phyloP scores from a whole-genome alignment of 1,284 basidiomycete species.

The Melampsora americana region DNA sequence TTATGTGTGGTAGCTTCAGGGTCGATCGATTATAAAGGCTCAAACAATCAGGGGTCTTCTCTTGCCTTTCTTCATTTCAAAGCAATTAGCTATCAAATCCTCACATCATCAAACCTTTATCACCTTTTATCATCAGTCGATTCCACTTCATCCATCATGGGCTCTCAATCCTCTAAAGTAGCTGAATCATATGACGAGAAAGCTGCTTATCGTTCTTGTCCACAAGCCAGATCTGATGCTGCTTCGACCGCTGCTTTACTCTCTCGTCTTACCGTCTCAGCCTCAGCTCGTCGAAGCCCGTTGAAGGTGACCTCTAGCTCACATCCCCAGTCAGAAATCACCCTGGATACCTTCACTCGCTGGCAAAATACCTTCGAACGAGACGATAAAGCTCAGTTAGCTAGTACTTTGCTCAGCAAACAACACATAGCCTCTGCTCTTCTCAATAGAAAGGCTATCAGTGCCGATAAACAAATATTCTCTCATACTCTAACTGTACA shows the following conservation, averaged over 20 bases:
- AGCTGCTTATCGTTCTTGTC: not conserved
- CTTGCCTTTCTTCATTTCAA: no score
- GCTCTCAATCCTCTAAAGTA: slow-evolving; percentile 25
- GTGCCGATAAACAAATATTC: slow-evolving; percentile 47
- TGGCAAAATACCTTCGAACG: slow-evolving; percentile 45
- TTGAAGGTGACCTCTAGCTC: not conserved
- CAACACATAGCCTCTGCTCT: slow-evolving; percentile 68
- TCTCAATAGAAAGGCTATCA: slow-evolving; percentile 63
- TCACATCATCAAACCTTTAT: no score
- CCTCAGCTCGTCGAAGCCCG: slow-evolving; percentile 37
- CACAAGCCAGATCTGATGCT: slow-evolving; percentile 46
- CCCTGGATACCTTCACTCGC: no score
- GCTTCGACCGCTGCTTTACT: slow-evolving; percentile 23
- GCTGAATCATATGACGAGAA: slow-evolving; percentile 9
- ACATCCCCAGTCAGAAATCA: not conserved
- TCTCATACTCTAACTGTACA: slow-evolving; percentile 42
- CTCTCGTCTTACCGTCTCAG: slow-evolving; percentile 4
- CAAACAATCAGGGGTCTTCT: no score
- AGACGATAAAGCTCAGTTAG: slow-evolving; percentile 66
- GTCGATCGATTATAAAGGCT: no score
- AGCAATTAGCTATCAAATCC: no score
- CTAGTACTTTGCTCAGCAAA: slow-evolving; percentile 75
- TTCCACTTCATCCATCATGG: not conserved
- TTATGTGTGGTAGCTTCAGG: no score
- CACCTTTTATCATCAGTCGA: no score